These are phyloP conservation scores for Thalia dealbata DNA, from an alignment of 176 grass and related monocot species.

Conservation along the genomic window DNA sequence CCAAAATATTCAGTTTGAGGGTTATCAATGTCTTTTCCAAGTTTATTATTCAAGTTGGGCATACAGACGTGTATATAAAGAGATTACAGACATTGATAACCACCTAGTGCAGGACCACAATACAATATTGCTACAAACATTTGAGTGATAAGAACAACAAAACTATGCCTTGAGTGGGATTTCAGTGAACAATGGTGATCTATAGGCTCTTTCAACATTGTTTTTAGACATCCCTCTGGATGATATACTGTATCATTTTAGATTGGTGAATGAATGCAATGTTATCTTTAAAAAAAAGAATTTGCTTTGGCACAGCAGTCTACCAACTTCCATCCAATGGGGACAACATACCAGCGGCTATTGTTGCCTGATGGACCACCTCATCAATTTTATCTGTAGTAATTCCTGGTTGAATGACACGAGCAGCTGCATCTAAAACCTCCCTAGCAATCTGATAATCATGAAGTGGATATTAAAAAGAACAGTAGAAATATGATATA, in stretches of 20 bases:
- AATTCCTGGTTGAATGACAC: constrained; percentile 80
- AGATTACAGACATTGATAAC: not conserved
- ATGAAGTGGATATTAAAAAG: not conserved
- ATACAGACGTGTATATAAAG: not conserved
- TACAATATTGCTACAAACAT: not conserved
- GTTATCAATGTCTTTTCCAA: too few species aligned
- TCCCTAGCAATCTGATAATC: constrained; percentile 82
- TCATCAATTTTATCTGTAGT: constrained; percentile 98
- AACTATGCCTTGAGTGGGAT: not conserved
- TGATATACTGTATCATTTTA: too few species aligned
- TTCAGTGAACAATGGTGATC: not conserved
- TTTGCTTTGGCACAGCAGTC: not conserved
- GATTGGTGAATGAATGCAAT: too few species aligned
- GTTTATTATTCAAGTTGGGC: not conserved
- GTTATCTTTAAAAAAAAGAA: too few species aligned
- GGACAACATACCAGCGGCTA: constrained; percentile 61
- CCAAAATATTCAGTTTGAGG: too few species aligned
- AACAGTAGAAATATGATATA: not conserved
- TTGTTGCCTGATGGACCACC: constrained; percentile 87
- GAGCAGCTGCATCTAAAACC: constrained; percentile 85
- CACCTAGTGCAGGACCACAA: not conserved
- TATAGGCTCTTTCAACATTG: too few species aligned
- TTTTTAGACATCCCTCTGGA: too few species aligned
- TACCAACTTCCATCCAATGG: not conserved
- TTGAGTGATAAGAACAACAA: not conserved